Conservation (phyloP, 805 yeast genomes). For the Pichia occidentalis region DNA sequence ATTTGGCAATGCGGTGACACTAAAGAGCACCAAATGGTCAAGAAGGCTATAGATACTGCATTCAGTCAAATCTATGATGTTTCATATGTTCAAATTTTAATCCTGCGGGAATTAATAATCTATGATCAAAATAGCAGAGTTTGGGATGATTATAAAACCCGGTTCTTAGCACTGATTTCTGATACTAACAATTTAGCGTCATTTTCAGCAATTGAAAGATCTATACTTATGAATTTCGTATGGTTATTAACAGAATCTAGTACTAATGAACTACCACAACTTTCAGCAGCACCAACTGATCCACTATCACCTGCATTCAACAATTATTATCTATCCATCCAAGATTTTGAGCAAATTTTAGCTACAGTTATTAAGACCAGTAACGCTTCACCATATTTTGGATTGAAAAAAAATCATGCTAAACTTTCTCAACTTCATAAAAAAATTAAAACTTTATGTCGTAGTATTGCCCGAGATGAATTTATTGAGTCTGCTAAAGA, state of each 20-base stretch:
- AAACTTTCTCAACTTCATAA: background rate
- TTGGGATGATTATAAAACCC: slow-evolving; percentile 19
- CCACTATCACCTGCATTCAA: slow-evolving; percentile 19
- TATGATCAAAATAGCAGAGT: slow-evolving; percentile 26
- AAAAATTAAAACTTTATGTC: background rate
- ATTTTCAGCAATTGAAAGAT: slow-evolving; percentile 33
- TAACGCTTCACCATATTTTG: slow-evolving; percentile 2
- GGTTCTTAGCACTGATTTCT: slow-evolving; percentile 13
- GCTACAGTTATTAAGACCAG: slow-evolving; percentile 10
- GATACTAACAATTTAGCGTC: slow-evolving; percentile 5
- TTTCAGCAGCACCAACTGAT: slow-evolving; percentile 16
- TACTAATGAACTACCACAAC: background rate
- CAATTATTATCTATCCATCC: slow-evolving; percentile 19
- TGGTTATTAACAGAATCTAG: slow-evolving; percentile 10
- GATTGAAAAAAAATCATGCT: background rate
- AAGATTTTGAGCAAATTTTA: slow-evolving; percentile 22
- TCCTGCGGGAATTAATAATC: slow-evolving; percentile 36
- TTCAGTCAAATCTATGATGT: slow-evolving; percentile 9
- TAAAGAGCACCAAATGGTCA: slow-evolving; percentile 17
- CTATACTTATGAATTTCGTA: slow-evolving; percentile 25
- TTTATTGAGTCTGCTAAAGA: background rate
- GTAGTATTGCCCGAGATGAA: slow-evolving; percentile 4
- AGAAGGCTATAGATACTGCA: slow-evolving; percentile 22
- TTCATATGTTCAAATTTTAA: slow-evolving; percentile 31
- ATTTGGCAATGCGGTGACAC: slow-evolving; percentile 46